Evolutionary conservation across 2,329 filamentous ascomycete genomes (phyloP), one percentile per base, ranked within the genome.

Genomic region (Fusarium guadeloupense): DNA sequence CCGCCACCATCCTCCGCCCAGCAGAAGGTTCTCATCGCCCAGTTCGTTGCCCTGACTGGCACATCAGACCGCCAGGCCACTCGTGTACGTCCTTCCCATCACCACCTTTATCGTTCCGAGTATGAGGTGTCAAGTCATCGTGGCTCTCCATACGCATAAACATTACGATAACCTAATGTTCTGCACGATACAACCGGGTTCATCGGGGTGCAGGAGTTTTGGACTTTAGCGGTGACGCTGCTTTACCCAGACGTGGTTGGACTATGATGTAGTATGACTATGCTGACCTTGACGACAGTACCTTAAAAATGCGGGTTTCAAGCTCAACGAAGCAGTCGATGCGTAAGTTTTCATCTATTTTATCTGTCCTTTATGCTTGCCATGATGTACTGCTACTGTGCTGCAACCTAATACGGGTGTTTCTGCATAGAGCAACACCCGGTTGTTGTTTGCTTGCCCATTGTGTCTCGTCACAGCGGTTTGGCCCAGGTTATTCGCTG

Each of bases 261-360:
- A 49, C 17, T 23, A 56, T 62, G 45, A 45, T 57, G 43, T 33
- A 38, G 34, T 17, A 49, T 55, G 49, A 47, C 49, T 54, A 41
- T 50, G 65, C 71, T 74, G 66, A 74, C 59, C 54, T 47, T 10
- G 56, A 30, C 48, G 56, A 54, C 57, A 84, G 82, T 83, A 75
- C 61, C 75, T 83, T 19, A 85, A 80, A 64, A 77, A 74, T 40
- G 70, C 78, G 6, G 75, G 76, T 39, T 86, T 81, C 69, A 82
- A 80, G 68, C 69, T 85, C 7, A 80, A 85, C 52, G 77, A 82
- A 54, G 84, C 84, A 33, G 74, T 85, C 42, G 82, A 86, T 75
- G 74, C 79, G 84, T 86, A 78, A 84, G 84, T 85, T n/a, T 67
- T 41, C 20, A 25, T 41, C 40, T 26, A 21, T 30, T 54, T 48